Base-by-base conservation (phyloP, 139 green algal species). In the Auxenochlorella protothecoides region DNA sequence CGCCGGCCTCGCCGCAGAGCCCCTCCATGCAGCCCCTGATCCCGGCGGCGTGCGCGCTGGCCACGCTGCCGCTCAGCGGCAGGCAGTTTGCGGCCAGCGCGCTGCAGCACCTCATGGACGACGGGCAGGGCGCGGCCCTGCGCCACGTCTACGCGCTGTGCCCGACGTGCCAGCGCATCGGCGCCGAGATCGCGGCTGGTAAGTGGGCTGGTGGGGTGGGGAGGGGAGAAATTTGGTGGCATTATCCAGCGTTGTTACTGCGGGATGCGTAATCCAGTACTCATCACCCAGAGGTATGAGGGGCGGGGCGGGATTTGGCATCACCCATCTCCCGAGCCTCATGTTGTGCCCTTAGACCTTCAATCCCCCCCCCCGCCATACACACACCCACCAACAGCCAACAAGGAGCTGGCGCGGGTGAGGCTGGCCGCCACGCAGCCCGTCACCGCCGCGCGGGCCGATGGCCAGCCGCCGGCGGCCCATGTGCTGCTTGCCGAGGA, bases 111-210 rank as follows among this genome's bases (percentile, higher is more conserved):
- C 72, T 92, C 53, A 89, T 91, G 86, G 76, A 83, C 16, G 52
- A 72, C 6, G 78, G 63, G n/a, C 84, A 44, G 27, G 27, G 27
- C 27, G 27, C 75, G 0, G 73, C 79, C 61, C 68, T 92, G 13
- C 80, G 73, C 12, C 85, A 90, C 59, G 70, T 92, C 53, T 92
- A 87, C 76, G 69, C 74, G 7, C 73, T 72, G 10, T 91, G 85
- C 70, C 51, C 80, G 6, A 72, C 75, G 44, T 88, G 83, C 70
- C 56, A 65, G 3, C 8, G 9, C 4, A 71, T 86, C 68, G 67
- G 68, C 44, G 5, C 64, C 6, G 69, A 67, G 53, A 12, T 71
- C 53, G 55, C 71, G 9, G 57, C 13, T 27, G 61, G 63, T 70
- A 52, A 75, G 68, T 66, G 55, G 27, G 27, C 27, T 44, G 27